These are phyloP conservation scores for Candida silvicultrix DNA, from an alignment of 805 yeast genomes.

Conservation along the genomic window DNA sequence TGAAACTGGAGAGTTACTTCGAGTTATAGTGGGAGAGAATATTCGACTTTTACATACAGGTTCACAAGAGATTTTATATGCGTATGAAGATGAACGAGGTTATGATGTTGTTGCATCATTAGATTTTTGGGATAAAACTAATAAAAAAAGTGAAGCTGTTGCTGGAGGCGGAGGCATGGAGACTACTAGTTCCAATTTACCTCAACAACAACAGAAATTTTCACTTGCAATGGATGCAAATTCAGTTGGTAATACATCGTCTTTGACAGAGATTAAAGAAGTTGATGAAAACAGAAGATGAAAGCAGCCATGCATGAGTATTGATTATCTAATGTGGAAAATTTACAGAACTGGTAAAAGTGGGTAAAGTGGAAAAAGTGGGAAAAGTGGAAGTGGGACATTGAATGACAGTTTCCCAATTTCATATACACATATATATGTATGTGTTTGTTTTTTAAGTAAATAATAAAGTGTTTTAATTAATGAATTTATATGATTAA, in stretches of 20 bases:
- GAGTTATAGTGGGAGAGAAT: slow-evolving; percentile 90
- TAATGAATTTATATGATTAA: background rate
- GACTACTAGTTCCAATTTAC: too few relatives aligned
- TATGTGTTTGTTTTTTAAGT: too few relatives aligned
- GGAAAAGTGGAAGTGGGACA: too few relatives aligned
- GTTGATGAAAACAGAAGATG: slow-evolving; percentile 9
- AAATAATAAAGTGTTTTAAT: background rate
- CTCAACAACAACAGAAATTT: background rate
- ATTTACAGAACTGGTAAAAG: too few relatives aligned
- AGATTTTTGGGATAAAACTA: slow-evolving; percentile 70
- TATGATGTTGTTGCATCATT: slow-evolving; percentile 87
- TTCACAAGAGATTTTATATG: slow-evolving; percentile 90
- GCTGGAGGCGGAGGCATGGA: too few relatives aligned
- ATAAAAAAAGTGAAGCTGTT: slow-evolving; percentile 7
- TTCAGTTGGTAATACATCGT: background rate
- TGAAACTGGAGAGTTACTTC: slow-evolving; percentile 75
- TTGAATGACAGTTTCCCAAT: background rate
- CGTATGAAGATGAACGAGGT: slow-evolving; percentile 85
- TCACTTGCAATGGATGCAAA: slow-evolving; percentile 4
- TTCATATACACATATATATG: background rate
- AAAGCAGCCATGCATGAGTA: too few relatives aligned
- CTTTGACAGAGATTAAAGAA: slow-evolving; percentile 18
- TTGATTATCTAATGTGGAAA: too few relatives aligned
- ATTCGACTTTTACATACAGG: slow-evolving; percentile 83
- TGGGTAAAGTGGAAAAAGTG: too few relatives aligned